Evolutionary conservation across 2,329 filamentous ascomycete species (phyloP).

Genomic region (Claviceps purpurea): DNA sequence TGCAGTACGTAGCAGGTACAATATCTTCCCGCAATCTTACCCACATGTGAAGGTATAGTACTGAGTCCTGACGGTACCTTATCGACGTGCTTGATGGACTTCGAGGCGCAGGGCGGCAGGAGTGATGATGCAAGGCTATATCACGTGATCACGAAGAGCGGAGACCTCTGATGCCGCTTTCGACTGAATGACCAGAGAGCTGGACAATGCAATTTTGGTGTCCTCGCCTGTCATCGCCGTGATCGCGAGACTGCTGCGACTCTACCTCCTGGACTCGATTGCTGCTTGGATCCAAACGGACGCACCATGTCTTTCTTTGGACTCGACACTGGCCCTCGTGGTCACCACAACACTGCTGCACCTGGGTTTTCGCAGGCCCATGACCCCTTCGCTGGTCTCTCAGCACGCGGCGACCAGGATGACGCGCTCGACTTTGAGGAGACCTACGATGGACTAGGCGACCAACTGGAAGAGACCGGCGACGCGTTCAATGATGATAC

Average conservation of each 20-base stretch:
- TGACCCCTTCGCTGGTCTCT: constrained; percentile 80
- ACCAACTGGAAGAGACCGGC: constrained; percentile 79
- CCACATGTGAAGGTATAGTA: no score
- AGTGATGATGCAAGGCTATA: neutral
- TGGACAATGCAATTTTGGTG: neutral
- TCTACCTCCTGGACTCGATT: neutral
- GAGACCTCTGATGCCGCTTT: neutral
- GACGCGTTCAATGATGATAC: constrained; percentile 97
- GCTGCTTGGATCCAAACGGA: neutral
- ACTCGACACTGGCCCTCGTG: constrained; percentile 53
- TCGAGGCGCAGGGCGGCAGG: no score
- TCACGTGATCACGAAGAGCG: neutral
- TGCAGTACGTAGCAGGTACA: no score
- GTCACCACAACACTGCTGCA: constrained; percentile 50
- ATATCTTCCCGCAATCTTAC: no score
- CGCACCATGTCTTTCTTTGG: constrained; percentile 79
- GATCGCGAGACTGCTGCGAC: neutral
- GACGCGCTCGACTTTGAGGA: constrained; percentile 74
- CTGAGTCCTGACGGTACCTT: no score
- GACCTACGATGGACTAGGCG: constrained; percentile 88
- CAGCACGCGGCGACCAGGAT: constrained; percentile 46
- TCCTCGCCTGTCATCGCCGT: neutral
- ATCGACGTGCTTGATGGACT: no score
- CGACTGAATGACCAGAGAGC: neutral
- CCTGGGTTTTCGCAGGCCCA: constrained; percentile 71